Evolutionary conservation across 306 rosid genomes (phyloP).

Genomic region (Hylodesmum podocarpum): DNA sequence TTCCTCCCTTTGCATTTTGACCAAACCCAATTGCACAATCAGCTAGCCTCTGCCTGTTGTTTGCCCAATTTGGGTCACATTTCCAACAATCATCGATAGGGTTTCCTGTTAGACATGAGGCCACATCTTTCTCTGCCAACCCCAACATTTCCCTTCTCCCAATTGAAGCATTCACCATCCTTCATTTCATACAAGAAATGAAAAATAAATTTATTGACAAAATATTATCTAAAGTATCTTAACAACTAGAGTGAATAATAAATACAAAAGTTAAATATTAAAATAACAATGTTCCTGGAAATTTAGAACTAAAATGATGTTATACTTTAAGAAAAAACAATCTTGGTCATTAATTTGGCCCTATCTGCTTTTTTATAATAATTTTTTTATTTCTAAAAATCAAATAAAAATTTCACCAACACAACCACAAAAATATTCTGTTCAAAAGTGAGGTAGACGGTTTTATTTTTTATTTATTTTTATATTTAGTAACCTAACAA

Average conservation of each 20-base stretch:
- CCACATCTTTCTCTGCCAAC: conserved; percentile 40
- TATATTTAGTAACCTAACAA: not conserved
- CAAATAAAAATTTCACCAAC: too few relatives aligned
- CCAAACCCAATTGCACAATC: conserved; percentile 95
- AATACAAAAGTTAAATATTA: too few relatives aligned
- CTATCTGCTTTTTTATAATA: too few relatives aligned
- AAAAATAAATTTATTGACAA: not conserved
- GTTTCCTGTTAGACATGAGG: conserved; percentile 77
- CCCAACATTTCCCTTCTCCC: conserved; percentile 70
- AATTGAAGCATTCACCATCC: conserved; percentile 80
- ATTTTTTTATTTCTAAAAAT: too few relatives aligned
- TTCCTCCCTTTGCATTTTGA: conserved; percentile 81
- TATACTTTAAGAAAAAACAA: not conserved
- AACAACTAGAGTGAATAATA: too few relatives aligned
- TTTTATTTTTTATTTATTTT: too few relatives aligned
- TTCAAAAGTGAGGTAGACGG: too few relatives aligned
- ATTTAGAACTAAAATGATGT: too few relatives aligned
- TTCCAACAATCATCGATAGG: conserved; percentile 99
- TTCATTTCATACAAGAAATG: conserved; percentile 5
- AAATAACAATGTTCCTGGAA: too few relatives aligned
- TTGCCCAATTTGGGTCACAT: conserved; percentile 89
- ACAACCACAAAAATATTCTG: too few relatives aligned
- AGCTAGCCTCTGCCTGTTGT: conserved; percentile 77
- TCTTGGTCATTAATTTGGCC: not conserved
- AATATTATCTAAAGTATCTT: too few relatives aligned